These are phyloP conservation scores for Hypericum androsaemum DNA, from an alignment of 345 rosid species.

Conservation along the genomic window DNA sequence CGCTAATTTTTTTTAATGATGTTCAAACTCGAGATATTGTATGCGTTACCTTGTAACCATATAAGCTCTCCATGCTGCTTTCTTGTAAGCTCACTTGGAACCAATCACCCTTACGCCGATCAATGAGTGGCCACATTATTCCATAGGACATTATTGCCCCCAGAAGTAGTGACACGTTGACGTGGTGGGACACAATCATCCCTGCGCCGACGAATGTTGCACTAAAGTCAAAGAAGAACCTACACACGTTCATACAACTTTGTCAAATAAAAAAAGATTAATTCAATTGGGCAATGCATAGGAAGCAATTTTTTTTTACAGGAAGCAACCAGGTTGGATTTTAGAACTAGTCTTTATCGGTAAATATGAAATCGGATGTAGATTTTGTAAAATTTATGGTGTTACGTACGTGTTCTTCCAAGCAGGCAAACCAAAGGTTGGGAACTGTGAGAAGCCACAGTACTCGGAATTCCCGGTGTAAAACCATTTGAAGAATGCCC, in stretches of 20 bases:
- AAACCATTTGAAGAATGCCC: conserved; percentile 95
- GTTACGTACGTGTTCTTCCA: conserved; percentile 66
- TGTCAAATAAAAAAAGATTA: too few species aligned
- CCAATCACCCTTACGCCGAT: conserved; percentile 66
- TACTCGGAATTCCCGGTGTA: conserved; percentile 38
- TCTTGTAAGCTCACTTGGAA: conserved; percentile 49
- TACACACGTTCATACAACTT: conserved; percentile 7
- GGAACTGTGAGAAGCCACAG: conserved; percentile 81
- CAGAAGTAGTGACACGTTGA: conserved; percentile 68
- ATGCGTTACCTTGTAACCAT: conserved; percentile 97
- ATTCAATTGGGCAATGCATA: too few species aligned
- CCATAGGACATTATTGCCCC: conserved; percentile 83
- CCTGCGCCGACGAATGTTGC: conserved; percentile 86
- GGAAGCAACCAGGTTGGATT: not conserved
- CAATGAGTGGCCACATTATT: conserved; percentile 84
- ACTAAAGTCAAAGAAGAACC: conserved; percentile 83
- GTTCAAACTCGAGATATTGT: not conserved
- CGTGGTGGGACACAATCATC: conserved; percentile 87
- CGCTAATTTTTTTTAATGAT: too few species aligned
- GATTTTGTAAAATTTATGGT: not conserved
- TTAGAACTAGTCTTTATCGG: not conserved
- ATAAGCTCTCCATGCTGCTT: conserved; percentile 71
- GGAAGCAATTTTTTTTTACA: too few species aligned
- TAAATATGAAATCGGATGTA: not conserved
- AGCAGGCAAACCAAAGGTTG: conserved; percentile 77